phyloP scores from a whole-genome alignment of 2,329 filamentous ascomycete genomes.

The Zasmidium angulare region DNA sequence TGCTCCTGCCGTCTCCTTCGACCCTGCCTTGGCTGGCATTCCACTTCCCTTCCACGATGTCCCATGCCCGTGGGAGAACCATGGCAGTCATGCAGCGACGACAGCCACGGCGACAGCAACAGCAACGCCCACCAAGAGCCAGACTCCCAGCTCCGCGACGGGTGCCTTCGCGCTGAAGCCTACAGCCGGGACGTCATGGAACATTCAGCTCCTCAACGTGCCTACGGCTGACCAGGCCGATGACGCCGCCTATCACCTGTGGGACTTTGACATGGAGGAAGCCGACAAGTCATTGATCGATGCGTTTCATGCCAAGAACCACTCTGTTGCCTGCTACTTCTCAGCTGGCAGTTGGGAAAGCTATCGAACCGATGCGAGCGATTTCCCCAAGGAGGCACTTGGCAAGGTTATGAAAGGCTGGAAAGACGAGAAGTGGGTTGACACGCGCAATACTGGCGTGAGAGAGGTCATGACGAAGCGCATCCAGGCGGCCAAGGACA shows the following conservation, averaged over 20 bases:
- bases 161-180: slow-evolving; percentile 9
- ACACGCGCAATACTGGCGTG: slow-evolving; percentile 57
- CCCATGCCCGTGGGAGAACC: too few species aligned
- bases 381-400: slow-evolving; percentile 57
- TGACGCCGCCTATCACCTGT: slow-evolving; percentile 8
- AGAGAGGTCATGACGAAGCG: slow-evolving; percentile 63
- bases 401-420: slow-evolving; percentile 63
- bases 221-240: slow-evolving; percentile 6
- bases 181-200: slow-evolving; percentile 16
- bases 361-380: slow-evolving; percentile 63
- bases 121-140: too few species aligned
- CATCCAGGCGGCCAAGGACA: slow-evolving; percentile 55
- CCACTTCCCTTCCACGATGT: too few species aligned
- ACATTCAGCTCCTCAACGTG: slow-evolving; percentile 14
- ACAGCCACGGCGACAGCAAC: too few species aligned
- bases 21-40: too few species aligned
- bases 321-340: slow-evolving; percentile 61
- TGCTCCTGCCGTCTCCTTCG: not conserved
- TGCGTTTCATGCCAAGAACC: slow-evolving; percentile 11
- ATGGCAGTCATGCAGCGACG: too few species aligned
- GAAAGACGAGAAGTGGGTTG: slow-evolving; percentile 67
- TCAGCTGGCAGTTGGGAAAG: slow-evolving; percentile 69
- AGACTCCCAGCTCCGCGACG: too few species aligned
- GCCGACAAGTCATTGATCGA: slow-evolving; percentile 3
- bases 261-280: slow-evolving; percentile 17